Evolutionary conservation across 768 basidiomycete genomes (phyloP).

Genomic region (Amanita molliuscula): DNA sequence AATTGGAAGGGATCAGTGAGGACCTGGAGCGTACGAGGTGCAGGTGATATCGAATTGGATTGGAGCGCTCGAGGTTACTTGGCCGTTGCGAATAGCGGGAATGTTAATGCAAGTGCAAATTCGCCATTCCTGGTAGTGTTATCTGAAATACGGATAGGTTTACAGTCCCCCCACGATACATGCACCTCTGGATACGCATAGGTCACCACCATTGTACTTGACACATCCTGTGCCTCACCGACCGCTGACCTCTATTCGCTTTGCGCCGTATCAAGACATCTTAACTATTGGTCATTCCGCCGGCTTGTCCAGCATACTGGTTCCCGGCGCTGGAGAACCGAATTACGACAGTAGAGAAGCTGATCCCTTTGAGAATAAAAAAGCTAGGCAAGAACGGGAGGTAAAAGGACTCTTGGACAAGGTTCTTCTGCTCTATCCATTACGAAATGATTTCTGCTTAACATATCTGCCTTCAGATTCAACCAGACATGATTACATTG

Average conservation of each 20-base stretch:
- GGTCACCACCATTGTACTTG: slow-evolving; percentile 75
- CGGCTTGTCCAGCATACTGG: slow-evolving; percentile 78
- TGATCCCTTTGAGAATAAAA: slow-evolving; percentile 87
- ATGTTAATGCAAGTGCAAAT: slow-evolving; percentile 57
- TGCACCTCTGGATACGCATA: slow-evolving; percentile 33
- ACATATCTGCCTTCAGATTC: slow-evolving; percentile 41
- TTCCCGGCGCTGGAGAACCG: slow-evolving; percentile 89
- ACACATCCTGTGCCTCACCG: slow-evolving; percentile 78
- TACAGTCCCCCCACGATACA: slow-evolving; percentile 65
- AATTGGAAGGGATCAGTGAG: slow-evolving; percentile 90
- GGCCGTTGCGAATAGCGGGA: slow-evolving; percentile 74
- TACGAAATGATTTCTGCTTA: background rate
- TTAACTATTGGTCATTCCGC: slow-evolving; percentile 68
- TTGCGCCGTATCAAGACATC: slow-evolving; percentile 83
- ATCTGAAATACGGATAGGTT: slow-evolving; percentile 31
- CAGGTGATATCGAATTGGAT: slow-evolving; percentile 51
- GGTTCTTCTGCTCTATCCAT: slow-evolving; percentile 25
- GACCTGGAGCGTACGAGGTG: slow-evolving; percentile 63
- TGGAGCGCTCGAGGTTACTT: slow-evolving; percentile 85
- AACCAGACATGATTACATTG: slow-evolving; percentile 85
- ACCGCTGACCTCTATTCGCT: slow-evolving; percentile 67
- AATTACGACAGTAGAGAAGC: slow-evolving; percentile 92
- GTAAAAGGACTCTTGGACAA: slow-evolving; percentile 88
- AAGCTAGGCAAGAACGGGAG: slow-evolving; percentile 78
- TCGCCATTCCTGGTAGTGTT: background rate